Percentiles rank a stretch among this genome's conserved stretches.
Conservation (phyloP, 2,329 filamentous ascomycete species). For the Fusarium torulosum region DNA sequence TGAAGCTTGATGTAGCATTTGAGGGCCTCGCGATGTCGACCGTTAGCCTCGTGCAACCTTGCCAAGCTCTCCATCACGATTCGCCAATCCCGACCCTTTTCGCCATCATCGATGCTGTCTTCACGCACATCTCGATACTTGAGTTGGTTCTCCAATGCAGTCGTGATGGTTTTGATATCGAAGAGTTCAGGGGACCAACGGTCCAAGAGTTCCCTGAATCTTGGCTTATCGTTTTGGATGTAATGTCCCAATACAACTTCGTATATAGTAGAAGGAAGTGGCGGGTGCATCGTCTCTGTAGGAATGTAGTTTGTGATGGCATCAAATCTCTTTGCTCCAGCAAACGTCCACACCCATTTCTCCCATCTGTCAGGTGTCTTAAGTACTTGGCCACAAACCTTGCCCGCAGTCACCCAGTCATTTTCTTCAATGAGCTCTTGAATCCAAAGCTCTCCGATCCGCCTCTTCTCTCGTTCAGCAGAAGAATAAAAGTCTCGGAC, state of each 20-base stretch:
- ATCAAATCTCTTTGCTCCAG: conserved; percentile 85
- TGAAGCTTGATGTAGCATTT: conserved; percentile 91
- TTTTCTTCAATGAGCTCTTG: conserved; percentile 81
- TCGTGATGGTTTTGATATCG: conserved; percentile 80
- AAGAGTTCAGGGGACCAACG: conserved; percentile 88
- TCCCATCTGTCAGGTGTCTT: conserved; percentile 87
- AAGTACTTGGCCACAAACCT: conserved; percentile 85
- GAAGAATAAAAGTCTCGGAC: conserved; percentile 70
- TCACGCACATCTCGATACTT: conserved; percentile 79
- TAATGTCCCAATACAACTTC: conserved; percentile 92
- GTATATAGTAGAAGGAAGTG: conserved; percentile 84
- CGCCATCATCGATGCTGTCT: conserved; percentile 80
- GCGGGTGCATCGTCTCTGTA: conserved; percentile 78
- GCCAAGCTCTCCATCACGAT: conserved; percentile 90
- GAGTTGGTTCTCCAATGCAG: conserved; percentile 84
- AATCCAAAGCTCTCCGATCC: conserved; percentile 94
- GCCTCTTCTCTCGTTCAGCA: conserved; percentile 86
- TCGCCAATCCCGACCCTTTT: conserved; percentile 84
- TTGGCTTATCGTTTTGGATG: conserved; percentile 79
- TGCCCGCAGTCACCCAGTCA: conserved; percentile 83
- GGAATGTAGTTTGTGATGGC: conserved; percentile 91
- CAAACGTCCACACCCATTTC: conserved; percentile 95
- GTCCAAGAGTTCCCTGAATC: conserved; percentile 83
- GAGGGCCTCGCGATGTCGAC: conserved; percentile 85
- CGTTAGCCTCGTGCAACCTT: conserved; percentile 84